phyloP scores from a whole-genome alignment of 1,284 basidiomycete genomes.

The Cryptococcus floricola region DNA sequence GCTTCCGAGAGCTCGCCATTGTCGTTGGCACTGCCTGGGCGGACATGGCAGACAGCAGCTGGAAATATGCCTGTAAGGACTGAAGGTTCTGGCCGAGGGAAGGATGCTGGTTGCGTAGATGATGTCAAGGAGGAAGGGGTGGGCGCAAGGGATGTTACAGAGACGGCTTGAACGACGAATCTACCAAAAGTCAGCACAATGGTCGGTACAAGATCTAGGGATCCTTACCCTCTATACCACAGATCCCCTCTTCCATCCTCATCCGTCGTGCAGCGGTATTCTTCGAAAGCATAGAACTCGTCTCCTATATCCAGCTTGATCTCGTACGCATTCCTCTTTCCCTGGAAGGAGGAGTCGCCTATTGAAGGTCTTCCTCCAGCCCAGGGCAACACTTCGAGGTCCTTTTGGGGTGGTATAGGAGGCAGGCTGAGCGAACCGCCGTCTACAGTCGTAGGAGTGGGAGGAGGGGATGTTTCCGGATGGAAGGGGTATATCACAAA shows the following conservation, averaged over 20 bases:
- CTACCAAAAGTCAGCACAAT: conserved; percentile 2
- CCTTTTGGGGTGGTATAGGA: background rate
- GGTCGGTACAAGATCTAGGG: background rate
- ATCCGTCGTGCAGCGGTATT: conserved; percentile 55
- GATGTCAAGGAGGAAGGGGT: conserved; percentile 11
- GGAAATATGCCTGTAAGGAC: conserved; percentile 97
- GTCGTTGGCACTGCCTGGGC: conserved; percentile 83
- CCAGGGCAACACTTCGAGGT: conserved; percentile 1
- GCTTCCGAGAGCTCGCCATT: conserved; percentile 73
- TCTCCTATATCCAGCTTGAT: conserved; percentile 66
- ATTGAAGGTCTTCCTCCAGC: background rate
- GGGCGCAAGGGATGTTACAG: conserved; percentile 44
- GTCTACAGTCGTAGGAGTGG: conserved; percentile 20
- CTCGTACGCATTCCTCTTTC: conserved; percentile 41
- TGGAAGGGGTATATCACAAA: conserved; percentile 41
- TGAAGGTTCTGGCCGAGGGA: conserved; percentile 56
- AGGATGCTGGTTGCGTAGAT: conserved; percentile 17
- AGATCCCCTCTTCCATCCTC: conserved; percentile 65
- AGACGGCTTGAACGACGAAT: conserved; percentile 22
- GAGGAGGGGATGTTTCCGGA: conserved; percentile 19
- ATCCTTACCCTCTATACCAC: conserved; percentile 81
- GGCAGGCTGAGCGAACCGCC: background rate
- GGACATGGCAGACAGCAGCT: conserved; percentile 79
- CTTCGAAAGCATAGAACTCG: conserved; percentile 93
- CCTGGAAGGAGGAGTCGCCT: background rate